Base-by-base conservation (phyloP, 805 yeast species). In the Brettanomyces anomalus region DNA sequence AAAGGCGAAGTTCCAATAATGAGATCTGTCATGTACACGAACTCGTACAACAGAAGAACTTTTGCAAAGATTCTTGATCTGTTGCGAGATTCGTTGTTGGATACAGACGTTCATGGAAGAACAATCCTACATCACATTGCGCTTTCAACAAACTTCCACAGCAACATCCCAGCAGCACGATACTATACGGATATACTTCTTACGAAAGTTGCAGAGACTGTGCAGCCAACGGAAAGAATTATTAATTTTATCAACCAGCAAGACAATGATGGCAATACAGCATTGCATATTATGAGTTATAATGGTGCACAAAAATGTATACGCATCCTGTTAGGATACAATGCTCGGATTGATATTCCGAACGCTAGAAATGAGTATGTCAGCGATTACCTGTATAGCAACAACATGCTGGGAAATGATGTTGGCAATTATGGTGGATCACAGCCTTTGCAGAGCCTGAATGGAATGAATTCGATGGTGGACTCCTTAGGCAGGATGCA, bases 111-210 rank as follows among this genome's bases (percentile, higher is more conserved):
- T 8, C 72, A 75, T 41, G 79, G 79, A 15, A 77, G 85, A 52
- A 87, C 95, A 0, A 79, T 94, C 0, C 64, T 93, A 39, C 98
- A 93, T 58, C 93, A 88, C 58, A 80, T 90, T 45, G 85, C 90
- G 19, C 73, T 68, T 51, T 77, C 81, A 46, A 79, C 85, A 28
- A 72, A 77, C 40, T 71, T 80, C n/a, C 69, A 72, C 44, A 73
- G 82, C 15, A 77, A 86, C 49, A 70, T 81, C 14, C 84, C 89
- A 1, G 80, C 95, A 6, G 85, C 96, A 8, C 67, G 84, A 32
- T 89, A 89, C 60, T 90, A 93, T 60, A 65, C 86, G 50, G 93
- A 84, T 55, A 73, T 79, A 11, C 64, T 89, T 34, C 68, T 90
- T 49, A 81, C 82, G 21, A 87, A 84, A 60, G 65, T 89, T 36